Evolutionary conservation across 2,329 filamentous ascomycete genomes (phyloP), one percentile per base, ranked within the genome.

Genomic region (Epichloe scottii): DNA sequence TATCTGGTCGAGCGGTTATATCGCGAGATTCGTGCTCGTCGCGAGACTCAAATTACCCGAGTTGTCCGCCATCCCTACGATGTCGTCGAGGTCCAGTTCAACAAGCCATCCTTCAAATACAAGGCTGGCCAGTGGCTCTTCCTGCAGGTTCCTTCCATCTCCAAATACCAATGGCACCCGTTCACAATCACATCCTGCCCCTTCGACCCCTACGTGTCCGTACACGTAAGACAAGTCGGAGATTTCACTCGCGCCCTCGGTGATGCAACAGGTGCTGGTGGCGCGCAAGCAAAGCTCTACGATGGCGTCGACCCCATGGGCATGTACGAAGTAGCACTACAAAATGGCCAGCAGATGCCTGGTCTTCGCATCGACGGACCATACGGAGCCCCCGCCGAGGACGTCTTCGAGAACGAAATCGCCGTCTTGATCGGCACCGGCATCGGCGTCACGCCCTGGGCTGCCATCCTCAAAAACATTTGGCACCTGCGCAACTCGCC

Each of bases 151-250:
- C 93, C 93, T 0, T 84, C 87, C 6, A 81, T 98, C 50, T 95
- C 89, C 57, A 80, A 77, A 60, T 84, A 89, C 63, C 89, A 98
- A 72, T 98, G 93, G 93, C 93, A 98, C 70, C 93, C 93, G 1
- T 98, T 97, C 66, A 98, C 93, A 63, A 97, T 98, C 68, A 98
- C 93, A 2, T 97, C 93, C 10, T 98, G 93, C 69, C 93, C 93
- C 5, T 93, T 89, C 63, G 93, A 98, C 61, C 87, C 88, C 0
- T 97, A 97, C 63, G 82, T 97, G 58, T 95, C 89, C 39, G 79
- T 98, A 33, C 93, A 98, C 68, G 84, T 98, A 53, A 87, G 93
- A 46, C 93, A 97, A 71, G 91, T 97, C 6, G 93, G 93, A 58
- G 93, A 98, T 71, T 98, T 95, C 65, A 98, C 93, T 12, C 82